Evolutionary conservation across 441 rosid genomes (phyloP).

Genomic region (Kokia cookei): DNA sequence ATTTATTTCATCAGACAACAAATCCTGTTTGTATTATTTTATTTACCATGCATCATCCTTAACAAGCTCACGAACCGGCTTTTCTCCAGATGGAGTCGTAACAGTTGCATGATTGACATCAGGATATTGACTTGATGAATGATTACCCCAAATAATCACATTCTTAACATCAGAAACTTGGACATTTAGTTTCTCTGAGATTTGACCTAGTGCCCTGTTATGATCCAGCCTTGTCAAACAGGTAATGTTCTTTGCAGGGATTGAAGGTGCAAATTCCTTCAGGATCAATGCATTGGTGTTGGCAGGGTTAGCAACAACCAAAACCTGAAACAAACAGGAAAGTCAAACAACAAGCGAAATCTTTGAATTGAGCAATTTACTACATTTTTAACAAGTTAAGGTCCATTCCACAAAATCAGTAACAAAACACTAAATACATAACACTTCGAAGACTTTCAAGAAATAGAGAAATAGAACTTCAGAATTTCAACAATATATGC

Average conservation of each 20-base stretch:
- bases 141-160: conserved; percentile 90
- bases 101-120: conserved; percentile 89
- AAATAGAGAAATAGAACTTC: neutral
- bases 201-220: conserved; percentile 87
- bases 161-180: conserved; percentile 78
- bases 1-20: neutral
- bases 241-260: conserved; percentile 75
- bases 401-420: neutral
- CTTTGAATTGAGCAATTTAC: neutral
- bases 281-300: conserved; percentile 88
- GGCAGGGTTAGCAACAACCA: conserved; percentile 94
- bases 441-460: neutral
- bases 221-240: conserved; percentile 84
- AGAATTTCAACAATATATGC: neutral
- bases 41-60: conserved; percentile 64
- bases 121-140: conserved; percentile 80
- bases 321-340: conserved; percentile 37
- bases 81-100: conserved; percentile 50
- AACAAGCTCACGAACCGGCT: conserved; percentile 68
- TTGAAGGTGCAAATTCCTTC: conserved; percentile 86
- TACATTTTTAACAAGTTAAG: neutral
- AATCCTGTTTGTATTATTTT: neutral
- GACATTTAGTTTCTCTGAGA: conserved; percentile 68
- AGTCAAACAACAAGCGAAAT: neutral
- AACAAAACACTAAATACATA: neutral